These are phyloP conservation scores for Physcomitrium patens DNA, from an alignment of 225 moss, liverwort and hornwort genomes.

Conservation along the genomic window DNA sequence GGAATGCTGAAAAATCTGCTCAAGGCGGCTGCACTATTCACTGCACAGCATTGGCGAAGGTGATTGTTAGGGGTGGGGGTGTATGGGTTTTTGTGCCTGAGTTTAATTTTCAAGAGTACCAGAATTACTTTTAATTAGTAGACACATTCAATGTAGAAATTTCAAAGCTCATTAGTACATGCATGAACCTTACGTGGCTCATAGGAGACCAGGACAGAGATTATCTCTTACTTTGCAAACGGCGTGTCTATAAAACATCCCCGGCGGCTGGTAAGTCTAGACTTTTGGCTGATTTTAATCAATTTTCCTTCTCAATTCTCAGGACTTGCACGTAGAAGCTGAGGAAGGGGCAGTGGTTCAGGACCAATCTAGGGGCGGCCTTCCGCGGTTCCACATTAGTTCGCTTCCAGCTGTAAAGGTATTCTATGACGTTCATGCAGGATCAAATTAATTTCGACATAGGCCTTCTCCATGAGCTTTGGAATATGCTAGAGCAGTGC, in stretches of 20 bases:
- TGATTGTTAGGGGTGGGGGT: not conserved
- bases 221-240: not conserved
- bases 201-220: not conserved
- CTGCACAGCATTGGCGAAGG: slow-evolving; percentile 36
- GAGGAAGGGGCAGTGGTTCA: slow-evolving; percentile 26
- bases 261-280: not conserved
- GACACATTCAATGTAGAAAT: not conserved
- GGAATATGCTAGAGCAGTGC: not conserved
- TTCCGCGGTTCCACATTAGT: slow-evolving; percentile 83
- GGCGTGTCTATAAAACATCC: not conserved
- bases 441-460: not conserved
- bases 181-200: not conserved
- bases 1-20: not conserved
- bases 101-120: too few species aligned
- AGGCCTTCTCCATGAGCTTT: not conserved
- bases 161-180: too few species aligned
- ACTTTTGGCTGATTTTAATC: slow-evolving; percentile 5
- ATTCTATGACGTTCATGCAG: not conserved
- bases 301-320: not conserved
- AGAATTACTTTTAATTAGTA: too few species aligned
- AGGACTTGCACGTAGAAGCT: slow-evolving; percentile 33
- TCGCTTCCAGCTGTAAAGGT: slow-evolving; percentile 69
- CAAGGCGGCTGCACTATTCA: slow-evolving; percentile 21
- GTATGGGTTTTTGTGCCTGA: too few species aligned
- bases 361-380: slow-evolving; percentile 76